These are phyloP conservation scores for Malus asiatica DNA, from an alignment of 306 rosid species.

Conservation along the genomic window DNA sequence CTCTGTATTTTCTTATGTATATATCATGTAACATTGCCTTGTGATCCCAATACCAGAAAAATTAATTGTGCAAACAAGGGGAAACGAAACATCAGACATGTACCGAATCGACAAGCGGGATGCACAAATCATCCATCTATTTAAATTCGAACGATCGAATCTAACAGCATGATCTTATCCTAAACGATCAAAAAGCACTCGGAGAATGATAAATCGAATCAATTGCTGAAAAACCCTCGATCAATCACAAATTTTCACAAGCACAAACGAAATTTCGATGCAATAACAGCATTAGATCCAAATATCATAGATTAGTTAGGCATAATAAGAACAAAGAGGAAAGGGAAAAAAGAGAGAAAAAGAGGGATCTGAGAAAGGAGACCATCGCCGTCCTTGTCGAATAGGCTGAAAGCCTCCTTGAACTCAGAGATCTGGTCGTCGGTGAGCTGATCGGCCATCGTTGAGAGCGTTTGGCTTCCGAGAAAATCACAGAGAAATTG, in stretches of 20 bases:
- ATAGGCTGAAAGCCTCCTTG: slow-evolving; percentile 80
- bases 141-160: not conserved
- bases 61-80: not conserved
- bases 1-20: not conserved
- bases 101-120: not conserved
- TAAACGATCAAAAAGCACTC: not conserved
- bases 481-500: slow-evolving; percentile 1
- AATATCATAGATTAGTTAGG: not conserved
- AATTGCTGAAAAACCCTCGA: not conserved
- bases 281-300: not conserved
- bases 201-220: not conserved
- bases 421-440: slow-evolving; percentile 83
- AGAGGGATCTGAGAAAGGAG: slow-evolving; percentile 39
- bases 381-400: slow-evolving; percentile 91
- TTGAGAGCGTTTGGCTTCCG: slow-evolving; percentile 15
- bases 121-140: not conserved
- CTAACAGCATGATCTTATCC: not conserved
- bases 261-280: not conserved
- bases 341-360: not conserved
- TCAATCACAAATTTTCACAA: not conserved
- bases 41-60: not conserved
- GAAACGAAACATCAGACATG: not conserved
- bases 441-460: slow-evolving; percentile 81
- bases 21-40: not conserved
- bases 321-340: not conserved